phyloP scores from a whole-genome alignment of 345 rosid genomes.

The Ailanthus altissimus region DNA sequence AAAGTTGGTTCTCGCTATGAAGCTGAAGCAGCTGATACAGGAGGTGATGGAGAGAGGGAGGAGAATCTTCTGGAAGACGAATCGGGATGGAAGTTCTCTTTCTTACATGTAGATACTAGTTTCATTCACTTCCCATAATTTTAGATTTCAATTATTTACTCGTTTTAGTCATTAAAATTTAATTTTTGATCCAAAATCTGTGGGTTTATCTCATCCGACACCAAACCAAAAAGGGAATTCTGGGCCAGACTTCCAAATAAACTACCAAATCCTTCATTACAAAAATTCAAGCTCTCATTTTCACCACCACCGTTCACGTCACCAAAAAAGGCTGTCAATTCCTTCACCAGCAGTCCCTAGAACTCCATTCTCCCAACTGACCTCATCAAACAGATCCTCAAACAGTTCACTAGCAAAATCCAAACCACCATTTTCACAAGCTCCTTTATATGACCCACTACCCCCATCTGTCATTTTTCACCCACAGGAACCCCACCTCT shows the following conservation, averaged over 20 bases:
- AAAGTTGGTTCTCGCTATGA: no score
- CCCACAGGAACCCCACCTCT: background rate
- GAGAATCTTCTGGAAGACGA: conserved; percentile 58
- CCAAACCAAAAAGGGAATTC: no score
- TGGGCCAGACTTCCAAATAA: background rate
- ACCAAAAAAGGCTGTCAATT: conserved; percentile 12
- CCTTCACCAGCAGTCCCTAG: conserved; percentile 18
- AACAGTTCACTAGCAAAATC: conserved; percentile 22
- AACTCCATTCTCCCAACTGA: conserved; percentile 11
- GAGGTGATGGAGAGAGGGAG: conserved; percentile 46
- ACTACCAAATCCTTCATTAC: conserved; percentile 23
- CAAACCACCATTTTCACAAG: conserved; percentile 20
- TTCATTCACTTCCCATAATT: background rate
- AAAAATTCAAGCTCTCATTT: conserved; percentile 14
- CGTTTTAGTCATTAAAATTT: background rate
- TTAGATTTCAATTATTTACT: background rate
- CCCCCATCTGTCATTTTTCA: background rate
- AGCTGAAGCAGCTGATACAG: conserved; percentile 48
- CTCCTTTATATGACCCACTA: background rate
- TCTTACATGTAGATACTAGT: conserved; percentile 61
- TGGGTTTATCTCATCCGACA: no score
- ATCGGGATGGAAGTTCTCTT: conserved; percentile 75
- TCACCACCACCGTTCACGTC: conserved; percentile 7
- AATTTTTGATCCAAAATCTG: conserved; percentile 1
- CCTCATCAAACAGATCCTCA: conserved; percentile 27